Conservation (phyloP, 1,284 basidiomycete species). For the Xanthoconium separans region DNA sequence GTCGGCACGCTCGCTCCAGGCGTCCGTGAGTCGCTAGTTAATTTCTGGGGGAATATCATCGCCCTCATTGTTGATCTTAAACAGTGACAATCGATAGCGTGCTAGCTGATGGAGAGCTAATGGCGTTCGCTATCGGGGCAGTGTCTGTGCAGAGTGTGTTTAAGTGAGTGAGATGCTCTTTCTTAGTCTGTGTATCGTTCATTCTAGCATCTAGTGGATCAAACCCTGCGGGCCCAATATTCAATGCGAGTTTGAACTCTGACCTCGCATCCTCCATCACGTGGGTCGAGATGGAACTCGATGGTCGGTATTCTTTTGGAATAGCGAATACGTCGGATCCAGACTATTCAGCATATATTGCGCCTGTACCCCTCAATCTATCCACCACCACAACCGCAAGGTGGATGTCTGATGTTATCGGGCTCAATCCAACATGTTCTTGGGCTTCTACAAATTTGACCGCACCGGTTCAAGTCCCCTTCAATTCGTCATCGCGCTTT, state of each 20-base stretch:
- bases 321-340: constrained; percentile 9
- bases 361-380: constrained; percentile 19
- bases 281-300: constrained; percentile 28
- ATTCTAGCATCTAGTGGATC: constrained; percentile 12
- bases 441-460: constrained; percentile 31
- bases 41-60: neutral
- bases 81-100: constrained; percentile 25
- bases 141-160: constrained; percentile 22
- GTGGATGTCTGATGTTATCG: constrained; percentile 30
- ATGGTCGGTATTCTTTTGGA: constrained; percentile 23
- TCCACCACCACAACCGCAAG: constrained; percentile 21
- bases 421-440: constrained; percentile 26
- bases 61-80: neutral
- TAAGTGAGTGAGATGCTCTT: constrained; percentile 13
- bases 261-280: constrained; percentile 19
- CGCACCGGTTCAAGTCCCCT: constrained; percentile 9
- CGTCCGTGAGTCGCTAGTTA: constrained; percentile 17
- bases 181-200: neutral
- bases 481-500: constrained; percentile 5
- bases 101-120: constrained; percentile 21
- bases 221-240: neutral
- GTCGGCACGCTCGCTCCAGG: constrained; percentile 25
- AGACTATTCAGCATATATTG: constrained; percentile 20
- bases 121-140: constrained; percentile 24
- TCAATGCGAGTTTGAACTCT: constrained; percentile 11